Evolutionary conservation across 768 basidiomycete genomes (phyloP).

Genomic region (Phaffia australis): DNA sequence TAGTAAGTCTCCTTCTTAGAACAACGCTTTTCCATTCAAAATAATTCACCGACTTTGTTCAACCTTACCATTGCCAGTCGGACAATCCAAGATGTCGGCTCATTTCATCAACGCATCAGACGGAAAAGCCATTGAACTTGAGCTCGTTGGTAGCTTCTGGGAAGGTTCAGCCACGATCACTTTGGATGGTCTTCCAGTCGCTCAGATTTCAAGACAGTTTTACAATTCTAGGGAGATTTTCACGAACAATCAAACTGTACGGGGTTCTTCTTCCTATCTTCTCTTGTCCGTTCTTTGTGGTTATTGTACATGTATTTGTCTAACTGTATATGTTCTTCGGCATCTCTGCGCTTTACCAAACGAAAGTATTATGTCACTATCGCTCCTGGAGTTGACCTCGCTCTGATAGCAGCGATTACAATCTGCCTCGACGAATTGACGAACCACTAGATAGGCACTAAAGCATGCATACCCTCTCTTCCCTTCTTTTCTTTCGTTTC

Average conservation of each 20-base stretch:
- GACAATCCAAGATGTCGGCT: constrained; percentile 34
- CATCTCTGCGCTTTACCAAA: background rate
- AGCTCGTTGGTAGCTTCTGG: constrained; percentile 35
- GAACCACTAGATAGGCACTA: constrained; percentile 5
- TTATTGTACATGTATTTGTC: too few species aligned
- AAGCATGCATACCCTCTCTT: too few species aligned
- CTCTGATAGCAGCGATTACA: constrained; percentile 36
- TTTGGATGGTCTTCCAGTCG: constrained; percentile 31
- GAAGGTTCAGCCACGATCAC: constrained; percentile 34
- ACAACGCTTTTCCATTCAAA: background rate
- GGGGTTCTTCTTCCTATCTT: constrained; percentile 7
- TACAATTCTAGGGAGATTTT: constrained; percentile 34
- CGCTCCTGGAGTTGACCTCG: constrained; percentile 36
- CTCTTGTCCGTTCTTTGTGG: too few species aligned
- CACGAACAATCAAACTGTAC: constrained; percentile 33
- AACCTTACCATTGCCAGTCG: constrained; percentile 26
- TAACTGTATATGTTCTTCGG: background rate
- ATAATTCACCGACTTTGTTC: background rate
- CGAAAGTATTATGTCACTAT: constrained; percentile 34
- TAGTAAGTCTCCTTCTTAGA: constrained; percentile 25
- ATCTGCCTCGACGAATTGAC: constrained; percentile 36
- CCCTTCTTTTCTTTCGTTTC: too few species aligned
- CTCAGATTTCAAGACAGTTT: constrained; percentile 34
- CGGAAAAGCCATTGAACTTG: constrained; percentile 28
- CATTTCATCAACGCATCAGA: constrained; percentile 33